Evolutionary conservation across 2,329 filamentous ascomycete species (phyloP).

Genomic region (Aspergillus puulaauensis): DNA sequence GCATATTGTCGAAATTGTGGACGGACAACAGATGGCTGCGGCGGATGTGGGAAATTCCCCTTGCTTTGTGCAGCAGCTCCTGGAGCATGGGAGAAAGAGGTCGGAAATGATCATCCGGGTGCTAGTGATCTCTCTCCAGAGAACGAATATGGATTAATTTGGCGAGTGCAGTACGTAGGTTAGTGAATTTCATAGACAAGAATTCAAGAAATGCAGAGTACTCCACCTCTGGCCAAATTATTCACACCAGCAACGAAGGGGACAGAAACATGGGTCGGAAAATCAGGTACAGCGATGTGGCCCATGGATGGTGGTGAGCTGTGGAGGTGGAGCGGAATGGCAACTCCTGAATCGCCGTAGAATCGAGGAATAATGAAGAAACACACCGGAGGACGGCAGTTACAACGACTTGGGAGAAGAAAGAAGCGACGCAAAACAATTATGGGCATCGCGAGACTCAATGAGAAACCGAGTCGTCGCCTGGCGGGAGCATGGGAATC

Average conservation of each 20-base stretch:
- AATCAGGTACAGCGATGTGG: background rate
- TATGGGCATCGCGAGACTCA: no score
- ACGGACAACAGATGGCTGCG: constrained; percentile 19
- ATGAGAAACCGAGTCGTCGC: no score
- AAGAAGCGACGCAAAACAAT: no score
- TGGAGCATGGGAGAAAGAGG: background rate
- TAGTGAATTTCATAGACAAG: no score
- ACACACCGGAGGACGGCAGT: no score
- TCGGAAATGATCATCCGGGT: constrained; percentile 19
- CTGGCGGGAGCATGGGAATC: background rate
- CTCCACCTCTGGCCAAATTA: background rate
- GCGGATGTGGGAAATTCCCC: constrained; percentile 19
- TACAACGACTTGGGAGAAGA: no score
- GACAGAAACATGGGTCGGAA: background rate
- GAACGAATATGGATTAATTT: background rate
- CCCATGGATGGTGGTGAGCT: background rate
- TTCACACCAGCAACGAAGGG: background rate
- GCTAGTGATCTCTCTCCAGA: background rate
- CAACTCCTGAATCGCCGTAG: background rate
- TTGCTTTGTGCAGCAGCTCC: constrained; percentile 21
- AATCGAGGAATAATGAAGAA: no score
- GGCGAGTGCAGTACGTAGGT: background rate
- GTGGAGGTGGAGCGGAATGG: background rate
- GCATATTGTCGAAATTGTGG: constrained; percentile 1
- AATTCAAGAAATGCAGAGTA: no score